Percentiles rank a stretch among this genome's conserved stretches.
These are phyloP conservation scores for Bipolaris gigantea DNA, from an alignment of 2,329 filamentous ascomycete genomes.

Conservation along the genomic window DNA sequence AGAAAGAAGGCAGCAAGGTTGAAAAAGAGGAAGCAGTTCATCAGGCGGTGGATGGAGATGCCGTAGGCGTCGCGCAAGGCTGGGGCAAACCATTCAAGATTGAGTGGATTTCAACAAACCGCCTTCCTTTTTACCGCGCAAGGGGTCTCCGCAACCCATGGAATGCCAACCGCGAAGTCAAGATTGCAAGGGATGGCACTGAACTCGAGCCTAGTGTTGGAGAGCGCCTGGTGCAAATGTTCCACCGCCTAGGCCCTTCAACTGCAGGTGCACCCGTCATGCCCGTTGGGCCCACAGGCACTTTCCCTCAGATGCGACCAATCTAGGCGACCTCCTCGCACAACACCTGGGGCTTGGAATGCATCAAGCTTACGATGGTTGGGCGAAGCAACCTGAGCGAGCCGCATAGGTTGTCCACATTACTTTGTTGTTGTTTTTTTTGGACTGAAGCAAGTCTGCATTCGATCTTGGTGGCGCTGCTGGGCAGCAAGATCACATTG, in stretches of 20 bases:
- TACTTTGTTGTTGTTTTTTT: slow-evolving; percentile 3
- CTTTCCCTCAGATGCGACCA: slow-evolving; percentile 36
- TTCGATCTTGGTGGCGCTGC: background rate
- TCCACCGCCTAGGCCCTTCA: slow-evolving; percentile 54
- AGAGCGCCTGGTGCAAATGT: slow-evolving; percentile 74
- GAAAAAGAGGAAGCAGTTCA: slow-evolving; percentile 35
- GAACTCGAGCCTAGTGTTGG: slow-evolving; percentile 86
- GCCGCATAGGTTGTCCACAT: background rate
- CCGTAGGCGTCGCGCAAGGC: slow-evolving; percentile 55
- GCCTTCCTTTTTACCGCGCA: slow-evolving; percentile 86
- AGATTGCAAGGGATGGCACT: slow-evolving; percentile 92
- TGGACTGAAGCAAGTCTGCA: background rate
- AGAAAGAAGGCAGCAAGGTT: slow-evolving; percentile 49
- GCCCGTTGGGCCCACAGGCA: slow-evolving; percentile 25
- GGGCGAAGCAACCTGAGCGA: background rate
- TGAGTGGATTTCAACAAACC: slow-evolving; percentile 83
- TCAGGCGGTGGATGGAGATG: slow-evolving; percentile 41
- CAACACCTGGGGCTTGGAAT: slow-evolving; percentile 3
- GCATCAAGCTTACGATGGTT: background rate
- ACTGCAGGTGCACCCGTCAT: slow-evolving; percentile 26
- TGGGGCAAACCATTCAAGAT: slow-evolving; percentile 93
- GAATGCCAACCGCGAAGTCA: slow-evolving; percentile 94
- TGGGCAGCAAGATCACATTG: background rate
- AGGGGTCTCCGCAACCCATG: slow-evolving; percentile 86
- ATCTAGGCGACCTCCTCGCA: slow-evolving; percentile 23